Conservation (phyloP, 768 basidiomycete genomes). For the Tubosaeta sp. region DNA sequence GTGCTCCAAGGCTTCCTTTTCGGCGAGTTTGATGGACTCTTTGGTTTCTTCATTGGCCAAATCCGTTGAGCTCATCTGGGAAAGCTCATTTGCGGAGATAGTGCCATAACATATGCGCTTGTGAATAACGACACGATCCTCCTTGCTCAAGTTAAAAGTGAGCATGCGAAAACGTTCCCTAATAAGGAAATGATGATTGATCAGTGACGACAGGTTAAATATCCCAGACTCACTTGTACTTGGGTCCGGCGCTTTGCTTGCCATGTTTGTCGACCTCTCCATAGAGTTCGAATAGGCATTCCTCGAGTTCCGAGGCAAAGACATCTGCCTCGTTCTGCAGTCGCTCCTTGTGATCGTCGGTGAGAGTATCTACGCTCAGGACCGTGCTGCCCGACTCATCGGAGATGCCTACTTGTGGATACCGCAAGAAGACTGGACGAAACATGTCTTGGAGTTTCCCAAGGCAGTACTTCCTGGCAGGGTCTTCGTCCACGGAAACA, state of each 20-base stretch:
- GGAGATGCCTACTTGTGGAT: constrained; percentile 50
- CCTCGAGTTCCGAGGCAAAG: constrained; percentile 72
- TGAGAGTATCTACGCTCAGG: constrained; percentile 51
- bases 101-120: constrained; percentile 66
- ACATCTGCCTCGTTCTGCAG: constrained; percentile 54
- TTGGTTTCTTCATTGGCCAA: constrained; percentile 84
- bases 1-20: constrained; percentile 79
- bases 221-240: constrained; percentile 64
- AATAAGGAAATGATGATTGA: constrained; percentile 4
- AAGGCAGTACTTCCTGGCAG: constrained; percentile 75
- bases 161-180: constrained; percentile 92
- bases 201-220: background rate
- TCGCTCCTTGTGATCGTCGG: constrained; percentile 54
- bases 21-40: constrained; percentile 75
- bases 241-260: constrained; percentile 57
- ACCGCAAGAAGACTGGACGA: constrained; percentile 63
- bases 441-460: constrained; percentile 72
- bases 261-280: constrained; percentile 73
- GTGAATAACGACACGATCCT: constrained; percentile 76
- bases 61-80: constrained; percentile 84
- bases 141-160: constrained; percentile 81
- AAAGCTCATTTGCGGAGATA: constrained; percentile 68
- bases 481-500: constrained; percentile 52
- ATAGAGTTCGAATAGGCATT: constrained; percentile 70
- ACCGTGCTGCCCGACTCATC: constrained; percentile 32